Conservation (phyloP, 176 grass and related monocot genomes). For the Musa beccarii region DNA sequence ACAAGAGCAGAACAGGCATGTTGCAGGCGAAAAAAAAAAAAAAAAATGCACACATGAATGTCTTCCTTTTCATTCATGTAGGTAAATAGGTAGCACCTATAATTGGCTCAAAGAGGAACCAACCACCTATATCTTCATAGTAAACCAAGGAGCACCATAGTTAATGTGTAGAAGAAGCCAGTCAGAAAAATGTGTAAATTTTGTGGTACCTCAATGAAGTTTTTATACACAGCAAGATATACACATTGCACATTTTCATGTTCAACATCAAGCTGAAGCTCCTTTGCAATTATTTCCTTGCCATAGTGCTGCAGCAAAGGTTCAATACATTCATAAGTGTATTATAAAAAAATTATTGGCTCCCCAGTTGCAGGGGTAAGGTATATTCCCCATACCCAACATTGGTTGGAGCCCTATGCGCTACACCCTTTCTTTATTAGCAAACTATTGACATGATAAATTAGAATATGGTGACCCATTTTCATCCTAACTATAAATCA, state of each 20-base stretch:
- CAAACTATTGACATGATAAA: neutral
- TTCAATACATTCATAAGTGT: neutral
- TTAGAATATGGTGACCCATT: neutral
- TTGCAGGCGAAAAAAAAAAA: neutral
- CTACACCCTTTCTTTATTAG: too few species aligned
- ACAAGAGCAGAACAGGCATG: neutral
- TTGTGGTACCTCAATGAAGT: constrained; percentile 66
- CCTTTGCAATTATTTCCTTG: constrained; percentile 95
- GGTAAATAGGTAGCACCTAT: too few species aligned
- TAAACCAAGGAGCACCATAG: neutral
- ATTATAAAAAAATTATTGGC: neutral
- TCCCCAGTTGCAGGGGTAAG: too few species aligned
- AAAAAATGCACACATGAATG: neutral
- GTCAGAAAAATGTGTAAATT: neutral
- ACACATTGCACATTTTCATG: constrained; percentile 75
- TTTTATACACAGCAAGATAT: constrained; percentile 94
- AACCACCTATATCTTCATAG: neutral
- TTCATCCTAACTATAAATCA: neutral
- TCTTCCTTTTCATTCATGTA: too few species aligned
- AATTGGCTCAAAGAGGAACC: neutral
- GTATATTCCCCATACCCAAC: too few species aligned
- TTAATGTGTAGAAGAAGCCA: constrained; percentile 1
- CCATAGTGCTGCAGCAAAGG: constrained; percentile 64
- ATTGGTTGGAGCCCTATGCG: too few species aligned
- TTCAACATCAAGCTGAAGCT: constrained; percentile 66